Evolutionary conservation across 73 alveolate species (phyloP).

Genomic region (Durusdinium trenchii): DNA sequence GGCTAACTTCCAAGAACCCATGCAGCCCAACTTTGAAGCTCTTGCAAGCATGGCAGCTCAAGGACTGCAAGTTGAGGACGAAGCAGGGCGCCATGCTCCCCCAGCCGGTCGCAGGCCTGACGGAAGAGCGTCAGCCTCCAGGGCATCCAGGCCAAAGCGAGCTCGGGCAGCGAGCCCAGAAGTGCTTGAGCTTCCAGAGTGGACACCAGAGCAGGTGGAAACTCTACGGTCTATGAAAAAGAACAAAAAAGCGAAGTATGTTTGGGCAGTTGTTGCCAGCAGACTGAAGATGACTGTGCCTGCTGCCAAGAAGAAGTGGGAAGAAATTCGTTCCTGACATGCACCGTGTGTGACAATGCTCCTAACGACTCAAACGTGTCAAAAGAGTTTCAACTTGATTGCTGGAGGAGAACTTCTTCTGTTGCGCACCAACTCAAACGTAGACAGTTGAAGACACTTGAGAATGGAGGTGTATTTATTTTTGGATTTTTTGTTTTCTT

Average conservation of each 20-base stretch:
- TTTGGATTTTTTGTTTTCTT: too few relatives aligned
- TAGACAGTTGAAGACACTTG: too few relatives aligned
- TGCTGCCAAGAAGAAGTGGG: constrained; percentile 2
- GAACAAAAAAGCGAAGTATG: neutral
- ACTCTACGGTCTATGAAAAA: neutral
- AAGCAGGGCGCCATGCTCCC: neutral
- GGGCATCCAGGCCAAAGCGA: neutral
- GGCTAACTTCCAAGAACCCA: neutral
- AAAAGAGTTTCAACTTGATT: too few relatives aligned
- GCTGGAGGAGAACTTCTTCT: too few relatives aligned
- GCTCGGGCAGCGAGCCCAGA: neutral
- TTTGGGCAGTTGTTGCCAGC: neutral
- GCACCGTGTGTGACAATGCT: too few relatives aligned
- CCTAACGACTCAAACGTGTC: too few relatives aligned
- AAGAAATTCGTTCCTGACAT: too few relatives aligned
- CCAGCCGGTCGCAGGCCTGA: neutral
- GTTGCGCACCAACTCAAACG: too few relatives aligned
- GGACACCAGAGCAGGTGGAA: neutral
- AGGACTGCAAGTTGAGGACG: neutral
- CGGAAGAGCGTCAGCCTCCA: neutral
- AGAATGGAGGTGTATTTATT: too few relatives aligned
- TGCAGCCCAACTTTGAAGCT: neutral
- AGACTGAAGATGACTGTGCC: neutral
- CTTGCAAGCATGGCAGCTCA: neutral
- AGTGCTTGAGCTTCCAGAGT: too few relatives aligned